Evolutionary conservation across 352 stramenopile species (phyloP).

Genomic region (Albugo candida): DNA sequence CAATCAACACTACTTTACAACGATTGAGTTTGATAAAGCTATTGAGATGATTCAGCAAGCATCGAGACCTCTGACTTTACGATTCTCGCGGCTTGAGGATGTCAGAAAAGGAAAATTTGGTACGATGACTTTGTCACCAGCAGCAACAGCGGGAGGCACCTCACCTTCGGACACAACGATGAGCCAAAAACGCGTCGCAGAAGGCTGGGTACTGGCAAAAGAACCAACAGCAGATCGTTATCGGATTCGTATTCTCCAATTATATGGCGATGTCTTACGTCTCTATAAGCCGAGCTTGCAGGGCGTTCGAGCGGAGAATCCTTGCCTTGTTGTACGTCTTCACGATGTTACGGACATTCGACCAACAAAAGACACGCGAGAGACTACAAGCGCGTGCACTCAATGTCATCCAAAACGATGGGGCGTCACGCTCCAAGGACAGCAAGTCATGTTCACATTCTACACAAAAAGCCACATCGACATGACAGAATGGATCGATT

Average conservation of each 20-base stretch:
- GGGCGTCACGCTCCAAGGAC: slow-evolving; percentile 65
- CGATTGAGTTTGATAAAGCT: slow-evolving; percentile 64
- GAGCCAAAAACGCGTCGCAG: slow-evolving; percentile 28
- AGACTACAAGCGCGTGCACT: slow-evolving; percentile 54
- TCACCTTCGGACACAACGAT: slow-evolving; percentile 11
- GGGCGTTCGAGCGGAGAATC: slow-evolving; percentile 38
- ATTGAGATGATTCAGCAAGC: slow-evolving; percentile 55
- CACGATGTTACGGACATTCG: slow-evolving; percentile 72
- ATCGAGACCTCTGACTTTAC: slow-evolving; percentile 48
- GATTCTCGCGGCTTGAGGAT: slow-evolving; percentile 56
- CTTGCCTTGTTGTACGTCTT: slow-evolving; percentile 53
- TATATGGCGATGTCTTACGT: slow-evolving; percentile 56
- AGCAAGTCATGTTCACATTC: slow-evolving; percentile 70
- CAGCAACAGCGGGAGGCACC: background rate
- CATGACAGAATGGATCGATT: slow-evolving; percentile 69
- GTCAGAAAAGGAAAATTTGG: too few relatives aligned
- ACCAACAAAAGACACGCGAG: slow-evolving; percentile 57
- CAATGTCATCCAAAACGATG: slow-evolving; percentile 76
- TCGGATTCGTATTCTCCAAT: slow-evolving; percentile 65
- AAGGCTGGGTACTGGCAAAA: slow-evolving; percentile 75
- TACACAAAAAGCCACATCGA: slow-evolving; percentile 59
- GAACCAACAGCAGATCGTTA: slow-evolving; percentile 52
- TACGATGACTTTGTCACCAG: too few relatives aligned
- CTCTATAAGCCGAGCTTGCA: slow-evolving; percentile 77
- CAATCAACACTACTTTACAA: slow-evolving; percentile 66